Evolutionary conservation across 192 early-diverging fungal genomes (phyloP), one percentile per base, ranked within the genome.

Genomic region (Coemansia pectinata): DNA sequence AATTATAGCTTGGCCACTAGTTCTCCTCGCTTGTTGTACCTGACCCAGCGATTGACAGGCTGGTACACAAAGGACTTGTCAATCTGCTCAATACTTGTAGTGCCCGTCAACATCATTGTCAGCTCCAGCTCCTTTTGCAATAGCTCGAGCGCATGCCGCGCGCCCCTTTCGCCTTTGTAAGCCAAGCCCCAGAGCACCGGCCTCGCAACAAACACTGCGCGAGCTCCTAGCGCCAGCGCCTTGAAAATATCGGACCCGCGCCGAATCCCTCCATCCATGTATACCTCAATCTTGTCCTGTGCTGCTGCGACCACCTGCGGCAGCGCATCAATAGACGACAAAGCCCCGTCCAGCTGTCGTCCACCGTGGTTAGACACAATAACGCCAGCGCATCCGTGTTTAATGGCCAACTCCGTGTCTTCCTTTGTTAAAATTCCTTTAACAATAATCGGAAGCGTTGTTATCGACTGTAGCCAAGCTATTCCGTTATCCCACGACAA

Each of bases 351-450:
- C 53, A 99, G 77, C 78, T 99, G 98, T 5, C 98, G 85, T 19
- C 98, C 98, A 57, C 97, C 98, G 72, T 99, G 98, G 76, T 99
- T 99, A 44, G 92, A 94, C 15, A 99, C 83, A 21, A 98, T 90
- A 47, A 98, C 89, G 48, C 92, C 98, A 19, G 87, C 87, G 59
- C 90, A 87, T 8, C 95, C 96, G 63, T 87, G 64, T 48, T 89
- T 53, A 36, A 90, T 91, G 3, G 98, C 96, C 57, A 93, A 67
- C 8, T 90, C 85, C 33, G 98, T 95, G 83, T 99, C 98, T 40
- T 94, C 95, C 25, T 87, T 92, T 9, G 89, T 91, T 70, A 97
- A 86, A 11, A 99, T 85, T 58, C 98, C 98, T 81, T 99, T 99
- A 48, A 98, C 86, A 5, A 96, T 78, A 38, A 99, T 90, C 15